Evolutionary conservation across 2,329 filamentous ascomycete genomes (phyloP), one percentile per base, ranked within the genome.

Genomic region (Colletotrichum sp.): DNA sequence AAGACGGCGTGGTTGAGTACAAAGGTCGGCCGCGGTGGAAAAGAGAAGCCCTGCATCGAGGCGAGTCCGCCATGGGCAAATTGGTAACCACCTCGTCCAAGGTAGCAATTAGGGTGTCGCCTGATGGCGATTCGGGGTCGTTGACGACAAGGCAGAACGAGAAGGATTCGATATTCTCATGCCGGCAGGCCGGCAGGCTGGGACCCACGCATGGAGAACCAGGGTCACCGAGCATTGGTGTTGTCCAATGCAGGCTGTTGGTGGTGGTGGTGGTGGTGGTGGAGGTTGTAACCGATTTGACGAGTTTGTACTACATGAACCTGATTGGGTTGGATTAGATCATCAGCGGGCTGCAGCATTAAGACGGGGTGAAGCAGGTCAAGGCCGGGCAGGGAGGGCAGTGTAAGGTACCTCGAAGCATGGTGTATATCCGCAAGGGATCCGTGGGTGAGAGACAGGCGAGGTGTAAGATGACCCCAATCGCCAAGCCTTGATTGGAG

Each of bases 401-500:
- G 21, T 28, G 55, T 62, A 13, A 52, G 44, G 44, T 52, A 28
- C 69, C 62, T 67, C 36, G 62, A 62, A 36, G 62, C 24, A 15
- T 32, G 28, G 30, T 71, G 63, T 30, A 32, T 63, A 44, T 21
- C 21, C 66, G 32, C n/a, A 49, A 52, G 49, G 30, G 13, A 39
- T 52, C 44, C n/a, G 44, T 5, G n/a, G 32, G 39, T 6, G 39
- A 57, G 57, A 57, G 9, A 30, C 44, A 39, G 57, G n/a, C 26
- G 30, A 65, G 59, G 32, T 57, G 71, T 26, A 44, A 49, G 39
- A 71, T 13, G 49, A 28, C n/a, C 67, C 55, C 72, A 71, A 52
- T 71, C 21, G 68, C 18, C 62, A 71, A 60, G 59, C 34, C n/a
- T 21, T 74, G 49, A 71, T 75, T 75, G 72, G 62, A 52, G 39